Conservation (phyloP, 768 basidiomycete genomes). For the Podaxis mareebaensis region DNA sequence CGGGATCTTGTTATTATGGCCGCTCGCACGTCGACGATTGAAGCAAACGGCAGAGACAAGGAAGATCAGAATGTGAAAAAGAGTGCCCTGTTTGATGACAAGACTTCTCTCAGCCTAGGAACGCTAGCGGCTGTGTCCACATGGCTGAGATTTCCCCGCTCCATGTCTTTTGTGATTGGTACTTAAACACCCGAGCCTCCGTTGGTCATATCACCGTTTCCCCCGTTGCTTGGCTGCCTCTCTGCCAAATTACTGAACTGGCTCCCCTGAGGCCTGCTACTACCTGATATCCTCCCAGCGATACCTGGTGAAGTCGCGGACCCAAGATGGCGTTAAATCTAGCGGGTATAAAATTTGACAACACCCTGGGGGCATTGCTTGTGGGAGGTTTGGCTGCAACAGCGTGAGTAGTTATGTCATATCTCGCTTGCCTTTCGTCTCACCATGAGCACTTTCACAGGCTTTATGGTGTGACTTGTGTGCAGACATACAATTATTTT, state of each 20-base stretch:
- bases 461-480: constrained; percentile 60
- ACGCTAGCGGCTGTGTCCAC: not conserved
- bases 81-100: not conserved
- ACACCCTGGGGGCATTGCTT: constrained; percentile 56
- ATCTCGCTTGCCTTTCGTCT: constrained; percentile 6
- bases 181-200: not conserved
- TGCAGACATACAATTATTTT: constrained; percentile 56
- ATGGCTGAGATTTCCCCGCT: not conserved
- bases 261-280: constrained; percentile 2
- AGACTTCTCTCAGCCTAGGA: not conserved
- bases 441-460: constrained; percentile 28
- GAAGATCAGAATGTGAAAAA: constrained; percentile 1
- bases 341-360: constrained; percentile 34
- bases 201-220: not conserved
- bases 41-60: not conserved
- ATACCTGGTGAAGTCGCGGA: not conserved
- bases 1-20: no score
- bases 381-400: constrained; percentile 54
- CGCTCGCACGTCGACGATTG: no score
- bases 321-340: constrained; percentile 4
- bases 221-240: not conserved
- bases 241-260: not conserved
- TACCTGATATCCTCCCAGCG: not conserved
- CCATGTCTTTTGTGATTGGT: constrained; percentile 1
- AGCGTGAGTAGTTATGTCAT: constrained; percentile 38